phyloP scores from a whole-genome alignment of 805 yeast species.

The Suhomyces pyralidae region DNA sequence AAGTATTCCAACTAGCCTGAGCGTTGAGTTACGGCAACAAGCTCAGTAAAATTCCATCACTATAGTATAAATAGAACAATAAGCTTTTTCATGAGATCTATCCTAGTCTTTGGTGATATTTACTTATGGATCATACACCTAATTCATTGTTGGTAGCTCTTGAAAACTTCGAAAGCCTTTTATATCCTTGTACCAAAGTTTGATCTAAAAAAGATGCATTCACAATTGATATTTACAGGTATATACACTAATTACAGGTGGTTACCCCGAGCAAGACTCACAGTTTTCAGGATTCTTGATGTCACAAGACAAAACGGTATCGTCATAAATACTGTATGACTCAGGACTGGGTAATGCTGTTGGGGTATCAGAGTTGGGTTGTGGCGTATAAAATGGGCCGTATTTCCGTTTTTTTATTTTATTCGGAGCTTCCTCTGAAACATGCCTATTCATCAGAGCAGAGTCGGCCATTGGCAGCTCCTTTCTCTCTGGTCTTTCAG shows the following conservation, averaged over 20 bases:
- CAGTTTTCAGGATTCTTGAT: slow-evolving; percentile 21
- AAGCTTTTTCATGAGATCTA: too few relatives aligned
- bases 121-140: too few relatives aligned
- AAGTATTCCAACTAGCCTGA: not conserved
- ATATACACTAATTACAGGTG: not conserved
- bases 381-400: not conserved
- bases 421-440: not conserved
- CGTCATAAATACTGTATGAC: slow-evolving; percentile 31
- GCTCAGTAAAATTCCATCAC: not conserved
- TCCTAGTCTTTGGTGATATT: too few relatives aligned
- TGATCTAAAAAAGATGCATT: not conserved
- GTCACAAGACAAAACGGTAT: slow-evolving; percentile 32
- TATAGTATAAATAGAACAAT: too few relatives aligned
- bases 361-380: slow-evolving; percentile 9
- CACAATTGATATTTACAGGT: not conserved
- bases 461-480: not conserved
- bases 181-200: too few relatives aligned
- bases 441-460: not conserved
- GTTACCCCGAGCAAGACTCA: slow-evolving; percentile 23
- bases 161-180: too few relatives aligned
- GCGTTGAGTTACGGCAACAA: not conserved
- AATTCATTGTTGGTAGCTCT: too few relatives aligned
- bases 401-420: not conserved
- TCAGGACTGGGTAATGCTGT: slow-evolving; percentile 1
- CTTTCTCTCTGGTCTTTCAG: not conserved